A percentile compares a stretch with the other conserved stretches of the same genome.
Conservation (phyloP, 495 filamentous ascomycete genomes). For the Aspergillus olivimuriae region DNA sequence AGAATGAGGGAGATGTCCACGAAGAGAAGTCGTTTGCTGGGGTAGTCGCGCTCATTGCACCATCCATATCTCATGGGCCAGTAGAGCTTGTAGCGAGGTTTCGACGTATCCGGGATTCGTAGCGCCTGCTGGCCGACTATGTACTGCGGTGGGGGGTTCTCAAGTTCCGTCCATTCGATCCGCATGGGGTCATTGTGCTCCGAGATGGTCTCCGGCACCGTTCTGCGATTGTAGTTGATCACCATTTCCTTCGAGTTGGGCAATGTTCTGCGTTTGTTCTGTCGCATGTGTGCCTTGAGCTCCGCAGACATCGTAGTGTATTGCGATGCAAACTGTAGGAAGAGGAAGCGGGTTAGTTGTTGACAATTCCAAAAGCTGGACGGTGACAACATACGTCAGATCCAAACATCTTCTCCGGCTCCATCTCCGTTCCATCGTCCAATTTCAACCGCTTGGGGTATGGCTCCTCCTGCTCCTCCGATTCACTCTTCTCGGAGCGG, state of each 20-base stretch:
- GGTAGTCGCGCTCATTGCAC: constrained; percentile 86
- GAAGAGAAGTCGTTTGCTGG: constrained; percentile 64
- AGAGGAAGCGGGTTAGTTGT: constrained; percentile 9
- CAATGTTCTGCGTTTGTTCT: constrained; percentile 84
- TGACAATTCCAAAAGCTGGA: neutral
- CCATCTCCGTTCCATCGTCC: constrained; percentile 49
- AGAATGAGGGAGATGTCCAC: constrained; percentile 82
- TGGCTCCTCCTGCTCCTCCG: constrained; percentile 77
- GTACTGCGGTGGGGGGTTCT: constrained; percentile 56
- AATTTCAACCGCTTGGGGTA: constrained; percentile 80
- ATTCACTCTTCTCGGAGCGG: constrained; percentile 67
- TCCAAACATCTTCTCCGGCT: constrained; percentile 76
- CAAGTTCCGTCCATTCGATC: constrained; percentile 93
- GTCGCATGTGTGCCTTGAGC: constrained; percentile 81
- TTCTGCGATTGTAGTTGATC: constrained; percentile 82
- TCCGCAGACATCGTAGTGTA: constrained; percentile 78
- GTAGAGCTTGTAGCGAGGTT: constrained; percentile 80
- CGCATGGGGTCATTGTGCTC: constrained; percentile 91
- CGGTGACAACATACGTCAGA: constrained; percentile 55
- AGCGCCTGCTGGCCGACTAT: constrained; percentile 77
- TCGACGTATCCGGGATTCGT: constrained; percentile 83
- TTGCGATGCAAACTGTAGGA: constrained; percentile 58
- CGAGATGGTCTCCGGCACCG: constrained; percentile 73
- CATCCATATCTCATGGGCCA: constrained; percentile 86
- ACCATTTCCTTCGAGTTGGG: constrained; percentile 95